Base-by-base conservation (phyloP, 2,329 filamentous ascomycete genomes). In the Capronia americana region DNA sequence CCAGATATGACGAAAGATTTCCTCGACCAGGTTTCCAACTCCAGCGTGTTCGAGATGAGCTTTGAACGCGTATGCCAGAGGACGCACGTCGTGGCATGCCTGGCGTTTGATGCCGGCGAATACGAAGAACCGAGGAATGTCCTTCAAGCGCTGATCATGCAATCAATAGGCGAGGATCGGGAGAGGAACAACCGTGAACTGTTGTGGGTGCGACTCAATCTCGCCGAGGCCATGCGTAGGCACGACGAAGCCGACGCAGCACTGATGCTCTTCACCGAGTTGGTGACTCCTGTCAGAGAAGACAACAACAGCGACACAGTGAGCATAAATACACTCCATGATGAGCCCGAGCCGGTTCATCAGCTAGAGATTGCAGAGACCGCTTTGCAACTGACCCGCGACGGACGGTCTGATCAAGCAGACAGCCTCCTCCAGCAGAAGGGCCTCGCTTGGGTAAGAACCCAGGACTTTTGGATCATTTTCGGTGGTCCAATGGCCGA, bases 101-200 rank as follows among this genome's bases (percentile, higher is more conserved):
- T 57, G 20, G 28, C 23, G 12, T 57, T 57, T 30, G 54, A 57
- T 34, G 14, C 17, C 23, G 54, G 54, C 17, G 17, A 41, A 17
- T 57, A 57, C 28, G 3, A 32, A 11, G 14, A 20, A 24, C 54
- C 54, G 3, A 57, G 30, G 20, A 38, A 34, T 11, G 32, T 14
- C 23, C 54, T 57, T 23, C 54, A 23, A 12, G 23, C 30, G 24
- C 54, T 57, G 28, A 20, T 57, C 17, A 20, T 34, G n/a, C 32
- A 32, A 30, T 20, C 17, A 3, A 57, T 14, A n/a, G 54, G 54
- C 2, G 23, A n/a, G n/a, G 34, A 23, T 14, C 5, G 54, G 30
- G 54, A 57, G 30, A 41, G 24, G 14, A 57, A 57, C 54, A 57
- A 57, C 7, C 17, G 54, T 17, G 17, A n/a, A n/a, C 12, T 57